Percentiles rank a stretch among this genome's conserved stretches.
These are phyloP conservation scores for Biscogniauxia sp. DNA, from an alignment of 2,329 filamentous ascomycete species.

Conservation along the genomic window DNA sequence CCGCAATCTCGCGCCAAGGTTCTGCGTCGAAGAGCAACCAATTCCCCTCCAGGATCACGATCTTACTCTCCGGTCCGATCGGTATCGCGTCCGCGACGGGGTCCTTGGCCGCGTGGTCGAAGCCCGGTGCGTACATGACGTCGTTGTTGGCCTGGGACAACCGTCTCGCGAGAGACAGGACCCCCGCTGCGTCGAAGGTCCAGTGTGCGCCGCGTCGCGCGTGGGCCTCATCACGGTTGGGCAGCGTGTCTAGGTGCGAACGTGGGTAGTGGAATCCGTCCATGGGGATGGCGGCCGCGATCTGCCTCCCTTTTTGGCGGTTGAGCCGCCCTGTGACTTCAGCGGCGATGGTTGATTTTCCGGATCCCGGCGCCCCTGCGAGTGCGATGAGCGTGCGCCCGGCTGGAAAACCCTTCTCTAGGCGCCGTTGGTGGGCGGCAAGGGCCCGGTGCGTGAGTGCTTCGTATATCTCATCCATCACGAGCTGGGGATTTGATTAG, in stretches of 20 bases:
- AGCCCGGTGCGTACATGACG: conserved; percentile 18
- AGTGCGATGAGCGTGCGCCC: conserved; percentile 17
- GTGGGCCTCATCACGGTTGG: conserved; percentile 31
- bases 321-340: conserved; percentile 14
- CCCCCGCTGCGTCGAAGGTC: conserved; percentile 31
- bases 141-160: conserved; percentile 11
- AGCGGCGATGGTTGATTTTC: conserved; percentile 25
- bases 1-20: conserved; percentile 34
- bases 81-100: conserved; percentile 17
- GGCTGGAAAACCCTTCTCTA: too few species aligned
- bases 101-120: conserved; percentile 27
- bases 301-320: conserved; percentile 1
- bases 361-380: conserved; percentile 23
- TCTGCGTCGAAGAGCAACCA: conserved; percentile 31
- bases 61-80: conserved; percentile 10
- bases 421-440: background rate
- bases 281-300: conserved; percentile 23
- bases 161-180: conserved; percentile 18
- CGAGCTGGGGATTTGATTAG: background rate
- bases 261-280: conserved; percentile 33
- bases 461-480: background rate
- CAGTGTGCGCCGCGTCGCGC: conserved; percentile 33
- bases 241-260: conserved; percentile 25
- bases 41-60: conserved; percentile 26
- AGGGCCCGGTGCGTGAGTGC: background rate